A percentile compares a stretch with the other conserved stretches of the same genome.
These are phyloP conservation scores for Vaccinium darrowii DNA, from an alignment of 148 eudicot genomes.

Conservation along the genomic window DNA sequence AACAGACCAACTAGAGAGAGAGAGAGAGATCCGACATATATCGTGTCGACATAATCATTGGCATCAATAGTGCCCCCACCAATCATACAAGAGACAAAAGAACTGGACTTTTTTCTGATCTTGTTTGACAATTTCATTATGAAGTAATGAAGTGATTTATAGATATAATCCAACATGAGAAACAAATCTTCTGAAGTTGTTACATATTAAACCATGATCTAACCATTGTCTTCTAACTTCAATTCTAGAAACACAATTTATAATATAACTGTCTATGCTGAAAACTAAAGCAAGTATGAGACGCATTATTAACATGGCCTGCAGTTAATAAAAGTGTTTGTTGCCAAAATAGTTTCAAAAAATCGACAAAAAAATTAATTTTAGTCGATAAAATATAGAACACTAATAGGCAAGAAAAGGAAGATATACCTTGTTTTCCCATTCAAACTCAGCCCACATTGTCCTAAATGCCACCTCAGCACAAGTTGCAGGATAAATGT, in stretches of 20 bases:
- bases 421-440: slow-evolving; percentile 91
- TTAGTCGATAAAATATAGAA: neutral
- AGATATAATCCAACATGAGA: neutral
- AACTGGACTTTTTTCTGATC: slow-evolving; percentile 17
- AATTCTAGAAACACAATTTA: neutral
- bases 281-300: slow-evolving; percentile 59
- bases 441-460: slow-evolving; percentile 98
- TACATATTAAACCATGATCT: neutral
- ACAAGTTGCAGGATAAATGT: slow-evolving; percentile 90
- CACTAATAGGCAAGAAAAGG: neutral
- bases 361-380: neutral
- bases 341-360: neutral
- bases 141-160: neutral
- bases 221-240: neutral
- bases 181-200: neutral
- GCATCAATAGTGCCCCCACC: neutral
- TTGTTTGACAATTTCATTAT: neutral
- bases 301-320: neutral
- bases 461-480: slow-evolving; percentile 86
- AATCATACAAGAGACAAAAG: neutral
- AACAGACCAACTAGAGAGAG: neutral
- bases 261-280: neutral
- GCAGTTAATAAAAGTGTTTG: neutral
- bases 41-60: neutral
- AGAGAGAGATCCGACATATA: neutral